phyloP scores from a whole-genome alignment of 2,329 filamentous ascomycete genomes.

The Daldinia sp. region DNA sequence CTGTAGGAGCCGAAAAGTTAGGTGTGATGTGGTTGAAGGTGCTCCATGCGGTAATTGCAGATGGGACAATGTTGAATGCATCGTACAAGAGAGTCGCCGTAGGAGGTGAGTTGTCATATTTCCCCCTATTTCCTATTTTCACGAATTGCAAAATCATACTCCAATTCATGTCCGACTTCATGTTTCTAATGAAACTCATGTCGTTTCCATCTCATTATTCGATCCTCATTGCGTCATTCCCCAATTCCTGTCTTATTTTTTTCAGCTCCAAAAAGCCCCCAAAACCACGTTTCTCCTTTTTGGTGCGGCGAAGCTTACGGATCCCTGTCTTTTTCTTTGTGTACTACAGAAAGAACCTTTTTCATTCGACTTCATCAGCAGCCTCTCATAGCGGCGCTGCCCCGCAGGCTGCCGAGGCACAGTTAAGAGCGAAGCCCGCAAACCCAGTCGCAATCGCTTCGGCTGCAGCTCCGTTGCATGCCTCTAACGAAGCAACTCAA shows the following conservation, averaged over 20 bases:
- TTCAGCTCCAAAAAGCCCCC: slow-evolving; percentile 32
- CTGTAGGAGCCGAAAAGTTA: slow-evolving; percentile 87
- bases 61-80: slow-evolving; percentile 79
- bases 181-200: too few species aligned
- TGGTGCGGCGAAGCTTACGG: slow-evolving; percentile 38
- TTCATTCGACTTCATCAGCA: slow-evolving; percentile 41
- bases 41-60: slow-evolving; percentile 89
- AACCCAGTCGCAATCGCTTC: slow-evolving; percentile 50
- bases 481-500: slow-evolving; percentile 40
- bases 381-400: slow-evolving; percentile 35
- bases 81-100: slow-evolving; percentile 81
- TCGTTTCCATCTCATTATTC: slow-evolving; percentile 23
- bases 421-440: slow-evolving; percentile 49
- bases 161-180: too few species aligned
- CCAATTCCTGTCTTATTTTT: slow-evolving; percentile 28
- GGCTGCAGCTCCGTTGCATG: slow-evolving; percentile 42
- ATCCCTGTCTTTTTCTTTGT: slow-evolving; percentile 35
- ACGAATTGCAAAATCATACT: not conserved
- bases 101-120: slow-evolving; percentile 72
- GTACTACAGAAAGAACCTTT: slow-evolving; percentile 45
- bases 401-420: slow-evolving; percentile 55
- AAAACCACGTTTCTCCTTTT: slow-evolving; percentile 15
- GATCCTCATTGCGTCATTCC: slow-evolving; percentile 32
- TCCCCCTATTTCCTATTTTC: slow-evolving; percentile 7
- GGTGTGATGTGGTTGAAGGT: slow-evolving; percentile 91